These are phyloP conservation scores for Corylus avellana DNA, from an alignment of 306 rosid species.

Conservation along the genomic window DNA sequence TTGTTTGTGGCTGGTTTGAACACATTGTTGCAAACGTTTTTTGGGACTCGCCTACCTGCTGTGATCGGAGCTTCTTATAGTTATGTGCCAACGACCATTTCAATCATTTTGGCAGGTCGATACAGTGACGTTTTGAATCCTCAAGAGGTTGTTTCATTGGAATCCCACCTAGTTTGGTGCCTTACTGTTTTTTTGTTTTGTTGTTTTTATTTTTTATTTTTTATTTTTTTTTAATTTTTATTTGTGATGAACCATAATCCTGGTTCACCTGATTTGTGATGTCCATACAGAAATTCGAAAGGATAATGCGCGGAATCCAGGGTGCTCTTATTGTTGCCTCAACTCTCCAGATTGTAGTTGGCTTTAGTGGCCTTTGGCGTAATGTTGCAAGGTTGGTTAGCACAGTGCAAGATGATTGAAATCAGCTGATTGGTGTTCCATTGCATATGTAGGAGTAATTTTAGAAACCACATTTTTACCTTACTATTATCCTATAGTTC, in stretches of 20 bases:
- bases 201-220: background rate
- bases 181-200: background rate
- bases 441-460: background rate
- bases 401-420: background rate
- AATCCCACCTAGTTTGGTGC: slow-evolving; percentile 15
- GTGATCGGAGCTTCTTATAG: slow-evolving; percentile 89
- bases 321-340: slow-evolving; percentile 98
- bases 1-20: slow-evolving; percentile 87
- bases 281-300: slow-evolving; percentile 76
- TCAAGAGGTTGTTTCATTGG: slow-evolving; percentile 59
- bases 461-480: too few species aligned
- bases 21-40: slow-evolving; percentile 72
- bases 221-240: too few species aligned
- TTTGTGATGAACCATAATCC: background rate
- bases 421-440: background rate
- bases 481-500: too few species aligned
- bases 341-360: slow-evolving; percentile 94
- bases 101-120: slow-evolving; percentile 87
- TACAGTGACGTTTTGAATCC: slow-evolving; percentile 80
- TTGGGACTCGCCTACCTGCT: slow-evolving; percentile 95
- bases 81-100: slow-evolving; percentile 90
- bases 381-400: slow-evolving; percentile 77
- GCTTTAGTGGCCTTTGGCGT: slow-evolving; percentile 99
- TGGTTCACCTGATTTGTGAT: slow-evolving; percentile 18
- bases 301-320: slow-evolving; percentile 92